Evolutionary conservation across 164 flowering plant genomes (phyloP), one percentile per base, ranked within the genome.

Genomic region (Sextonia rubra): DNA sequence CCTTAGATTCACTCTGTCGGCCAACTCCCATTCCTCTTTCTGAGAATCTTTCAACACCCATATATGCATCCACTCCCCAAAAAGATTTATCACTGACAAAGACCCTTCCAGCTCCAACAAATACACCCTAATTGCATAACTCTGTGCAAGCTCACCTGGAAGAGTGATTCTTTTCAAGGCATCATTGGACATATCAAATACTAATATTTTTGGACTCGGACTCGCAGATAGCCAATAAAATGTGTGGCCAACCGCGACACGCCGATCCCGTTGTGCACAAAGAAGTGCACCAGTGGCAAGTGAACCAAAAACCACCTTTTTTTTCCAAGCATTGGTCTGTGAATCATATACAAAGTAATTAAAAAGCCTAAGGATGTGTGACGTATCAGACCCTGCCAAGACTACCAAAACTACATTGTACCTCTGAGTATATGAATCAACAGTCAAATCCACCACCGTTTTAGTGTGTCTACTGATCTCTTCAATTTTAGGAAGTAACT

Each of bases 401-500:
- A 96, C 97, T 0, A 93, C 97, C 55, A 94, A 83, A 61, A 92
- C 97, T 66, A 94, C 97, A 75, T 71, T 86, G 66, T 82, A 91
- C 73, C 80, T 90, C 22, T 70, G 70, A 2, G 52, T 73, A 12
- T 75, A 64, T 56, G 81, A 65, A 70, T 86, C 73, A 58, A 85
- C 87, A 25, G 92, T 91, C 79, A 94, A 78, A 7, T 97, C 98
- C 60, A 94, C 97, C 24, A 92, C 97, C 24, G 91, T 85, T 27
- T 95, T 69, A 32, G 89, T 89, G 32, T 88, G 71, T 7, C 89
- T 85, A 78, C 97, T 86, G n/a, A n/a, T n/a, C 70, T 90, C 94
- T 64, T 90, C 79, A 74, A 81, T 85, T 74, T 70, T 84, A 1
- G 94, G 96, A 12, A 94, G 88, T 80, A 85, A 48, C 75, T 66